Base-by-base conservation (phyloP, 371 early-diverging fungal genomes). In the Rhizopus stolonifer region DNA sequence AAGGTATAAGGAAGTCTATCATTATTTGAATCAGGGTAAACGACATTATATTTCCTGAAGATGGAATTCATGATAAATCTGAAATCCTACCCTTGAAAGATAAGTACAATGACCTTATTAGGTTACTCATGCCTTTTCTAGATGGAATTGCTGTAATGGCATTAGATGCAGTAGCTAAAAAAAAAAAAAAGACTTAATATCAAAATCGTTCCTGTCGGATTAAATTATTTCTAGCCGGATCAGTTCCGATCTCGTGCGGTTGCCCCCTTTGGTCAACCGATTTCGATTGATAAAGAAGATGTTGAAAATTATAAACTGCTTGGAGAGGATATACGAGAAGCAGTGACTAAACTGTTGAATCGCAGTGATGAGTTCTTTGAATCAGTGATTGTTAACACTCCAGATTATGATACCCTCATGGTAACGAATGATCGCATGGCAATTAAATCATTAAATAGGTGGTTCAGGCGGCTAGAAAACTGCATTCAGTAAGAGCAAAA, bases 31-130 rank as follows among this genome's bases (percentile, higher is more conserved):
- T 51, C 68, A 75, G 14, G 86, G 90, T 24, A 86, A 86, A 39
- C 91, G 94, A 98, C 13, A 96, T 96, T 10, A 95, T 98, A 45
- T 98, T 98, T 67, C 99, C 99, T 3, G 99, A 97, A 67, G 98
- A 98, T 34, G 98, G 99, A 9, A 90, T 89, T 52, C 99, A 98
- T 68, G 99, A 98, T 67, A 88, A 96, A 46, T 79, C 93, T 11
- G 91, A 95, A 53, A 85, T 98, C 84, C 66, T 98, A 44, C 99
- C 99, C 13, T 72, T 98, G 46, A 98, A 97, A 83, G 83, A 83
- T 84, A 72, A 24, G 25, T 22, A 10, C 2, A 13, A 4, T 2
- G 15, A 34, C 13, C n/a, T n/a, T n/a, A n/a, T n/a, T n/a, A n/a
- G n/a, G n/a, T n/a, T n/a, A n/a, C n/a, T n/a, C n/a, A n/a, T n/a